A percentile compares a stretch with the other conserved stretches of the same genome.
Conservation (phyloP, 495 filamentous ascomycete species). For the Hypoxylon trugodes region DNA sequence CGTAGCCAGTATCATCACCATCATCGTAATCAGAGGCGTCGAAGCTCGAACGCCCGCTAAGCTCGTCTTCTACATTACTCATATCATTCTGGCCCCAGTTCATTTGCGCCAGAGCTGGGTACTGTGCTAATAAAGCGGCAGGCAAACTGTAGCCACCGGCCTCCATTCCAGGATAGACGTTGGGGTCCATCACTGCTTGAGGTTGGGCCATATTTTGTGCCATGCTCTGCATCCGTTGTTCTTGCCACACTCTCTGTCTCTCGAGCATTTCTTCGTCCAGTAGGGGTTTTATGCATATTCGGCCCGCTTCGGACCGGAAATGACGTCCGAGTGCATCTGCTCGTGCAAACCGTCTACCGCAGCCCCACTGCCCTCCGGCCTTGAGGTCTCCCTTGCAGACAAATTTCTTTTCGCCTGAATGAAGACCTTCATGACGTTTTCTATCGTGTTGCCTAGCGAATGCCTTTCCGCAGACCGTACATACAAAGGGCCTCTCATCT, state of each 20-base stretch:
- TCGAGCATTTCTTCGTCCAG: constrained; percentile 89
- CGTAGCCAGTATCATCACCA: constrained; percentile 65
- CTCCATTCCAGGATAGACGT: constrained; percentile 59
- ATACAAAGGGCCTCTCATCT: constrained; percentile 93
- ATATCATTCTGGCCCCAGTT: constrained; percentile 74
- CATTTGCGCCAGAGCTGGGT: constrained; percentile 85
- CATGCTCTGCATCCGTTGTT: constrained; percentile 67
- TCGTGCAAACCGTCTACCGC: constrained; percentile 90
- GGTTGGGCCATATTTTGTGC: constrained; percentile 58
- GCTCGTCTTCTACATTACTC: constrained; percentile 73
- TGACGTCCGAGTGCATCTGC: constrained; percentile 96
- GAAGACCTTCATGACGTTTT: constrained; percentile 89
- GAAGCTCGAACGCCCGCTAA: constrained; percentile 85
- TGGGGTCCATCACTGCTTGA: constrained; percentile 59
- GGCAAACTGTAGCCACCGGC: constrained; percentile 75
- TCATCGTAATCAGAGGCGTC: constrained; percentile 83
- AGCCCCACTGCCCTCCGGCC: constrained; percentile 86
- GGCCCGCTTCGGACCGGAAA: constrained; percentile 93
- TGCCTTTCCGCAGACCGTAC: constrained; percentile 94
- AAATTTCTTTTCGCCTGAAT: constrained; percentile 96
- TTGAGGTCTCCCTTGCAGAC: constrained; percentile 92
- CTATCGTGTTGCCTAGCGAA: constrained; percentile 94
- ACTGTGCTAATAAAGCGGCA: constrained; percentile 87
- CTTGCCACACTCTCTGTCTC: constrained; percentile 70
- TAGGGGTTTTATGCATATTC: constrained; percentile 94